Evolutionary conservation across 306 rosid genomes (phyloP).

Genomic region (Fragaria iinumae): DNA sequence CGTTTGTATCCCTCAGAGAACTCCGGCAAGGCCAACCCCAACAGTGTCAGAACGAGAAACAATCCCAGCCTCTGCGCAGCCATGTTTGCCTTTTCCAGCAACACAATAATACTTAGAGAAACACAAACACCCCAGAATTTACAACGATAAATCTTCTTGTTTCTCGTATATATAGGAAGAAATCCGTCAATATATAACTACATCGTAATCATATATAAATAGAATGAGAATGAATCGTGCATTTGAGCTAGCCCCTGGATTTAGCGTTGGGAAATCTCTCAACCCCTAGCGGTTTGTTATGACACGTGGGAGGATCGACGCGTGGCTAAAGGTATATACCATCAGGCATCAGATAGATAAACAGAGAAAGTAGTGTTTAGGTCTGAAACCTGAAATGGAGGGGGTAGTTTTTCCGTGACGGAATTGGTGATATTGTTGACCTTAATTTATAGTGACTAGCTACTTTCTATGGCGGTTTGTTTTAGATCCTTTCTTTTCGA

Average conservation of each 20-base stretch:
- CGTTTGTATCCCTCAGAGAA: conserved; percentile 32
- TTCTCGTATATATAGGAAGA: not conserved
- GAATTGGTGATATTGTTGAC: not conserved
- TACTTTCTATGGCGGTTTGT: not conserved
- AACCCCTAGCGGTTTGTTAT: not conserved
- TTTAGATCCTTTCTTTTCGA: not conserved
- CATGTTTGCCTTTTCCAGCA: conserved; percentile 8
- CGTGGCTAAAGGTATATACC: conserved; percentile 5
- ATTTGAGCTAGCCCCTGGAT: not conserved
- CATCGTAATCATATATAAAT: not conserved
- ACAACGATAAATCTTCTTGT: not conserved
- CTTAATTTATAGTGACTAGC: not conserved
- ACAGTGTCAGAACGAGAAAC: conserved; percentile 8
- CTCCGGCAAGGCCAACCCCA: conserved; percentile 15
- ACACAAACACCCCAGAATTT: not conserved
- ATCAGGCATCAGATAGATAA: not conserved
- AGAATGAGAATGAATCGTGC: not conserved
- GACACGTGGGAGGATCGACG: conserved; percentile 15
- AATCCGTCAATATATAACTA: not conserved
- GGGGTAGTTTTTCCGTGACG: not conserved
- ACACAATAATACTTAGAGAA: not conserved
- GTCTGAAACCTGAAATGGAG: not conserved
- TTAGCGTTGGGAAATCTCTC: not conserved
- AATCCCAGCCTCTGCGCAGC: conserved; percentile 7
- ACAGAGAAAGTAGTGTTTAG: not conserved